phyloP scores from a whole-genome alignment of 106 monocot genomes.

The Iris macrosiphon region DNA sequence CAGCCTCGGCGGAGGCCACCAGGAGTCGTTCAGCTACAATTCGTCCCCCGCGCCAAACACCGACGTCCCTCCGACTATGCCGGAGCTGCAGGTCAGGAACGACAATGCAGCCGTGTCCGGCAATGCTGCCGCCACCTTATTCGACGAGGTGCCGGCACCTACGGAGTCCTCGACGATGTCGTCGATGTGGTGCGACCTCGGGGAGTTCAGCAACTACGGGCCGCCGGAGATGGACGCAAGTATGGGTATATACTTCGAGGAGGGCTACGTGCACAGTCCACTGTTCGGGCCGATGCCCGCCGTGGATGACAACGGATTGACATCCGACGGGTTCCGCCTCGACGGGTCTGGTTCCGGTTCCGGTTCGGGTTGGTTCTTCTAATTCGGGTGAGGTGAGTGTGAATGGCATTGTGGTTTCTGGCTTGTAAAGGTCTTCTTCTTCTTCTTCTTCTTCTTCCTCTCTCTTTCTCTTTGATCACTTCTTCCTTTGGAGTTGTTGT shows the following conservation, averaged over 20 bases:
- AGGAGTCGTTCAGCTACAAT: too few species aligned
- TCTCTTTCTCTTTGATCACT: too few species aligned
- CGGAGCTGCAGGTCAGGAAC: not conserved
- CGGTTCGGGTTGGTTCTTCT: conserved; percentile 12
- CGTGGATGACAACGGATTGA: conserved; percentile 5
- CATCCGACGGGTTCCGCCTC: conserved; percentile 54
- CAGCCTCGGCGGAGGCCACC: not conserved
- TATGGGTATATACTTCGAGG: conserved; percentile 45
- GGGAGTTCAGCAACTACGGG: conserved; percentile 17
- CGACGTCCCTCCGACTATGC: too few species aligned
- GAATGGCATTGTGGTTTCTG: too few species aligned
- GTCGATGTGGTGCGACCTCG: conserved; percentile 33
- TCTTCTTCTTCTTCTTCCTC: too few species aligned
- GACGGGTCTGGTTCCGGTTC: conserved; percentile 22
- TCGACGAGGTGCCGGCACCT: not conserved
- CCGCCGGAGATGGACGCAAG: not conserved
- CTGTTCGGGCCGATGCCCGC: conserved; percentile 69
- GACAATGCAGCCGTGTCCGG: not conserved
- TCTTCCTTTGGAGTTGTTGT: too few species aligned
- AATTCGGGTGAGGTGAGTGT: too few species aligned
- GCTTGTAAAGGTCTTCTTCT: too few species aligned
- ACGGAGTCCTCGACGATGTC: too few species aligned
- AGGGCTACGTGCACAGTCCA: conserved; percentile 66
- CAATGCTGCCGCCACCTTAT: not conserved
- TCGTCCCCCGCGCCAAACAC: too few species aligned